Conservation (phyloP, 1,284 basidiomycete genomes). For the Peniophora sp. region DNA sequence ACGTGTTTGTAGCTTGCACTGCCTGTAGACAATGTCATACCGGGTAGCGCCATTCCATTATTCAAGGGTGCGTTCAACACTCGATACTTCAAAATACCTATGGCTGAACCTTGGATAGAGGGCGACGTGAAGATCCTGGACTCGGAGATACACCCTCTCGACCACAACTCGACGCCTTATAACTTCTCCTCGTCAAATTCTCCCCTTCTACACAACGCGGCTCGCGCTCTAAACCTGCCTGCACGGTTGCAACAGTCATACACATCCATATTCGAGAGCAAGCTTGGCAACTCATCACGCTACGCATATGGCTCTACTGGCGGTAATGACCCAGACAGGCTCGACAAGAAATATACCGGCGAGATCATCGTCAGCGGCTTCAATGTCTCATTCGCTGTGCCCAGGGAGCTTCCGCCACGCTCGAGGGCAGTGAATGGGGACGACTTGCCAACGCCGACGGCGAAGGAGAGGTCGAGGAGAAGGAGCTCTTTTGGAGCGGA, state of each 20-base stretch:
- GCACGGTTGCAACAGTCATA: slow-evolving; percentile 53
- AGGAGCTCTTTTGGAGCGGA: slow-evolving; percentile 44
- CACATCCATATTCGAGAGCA: slow-evolving; percentile 41
- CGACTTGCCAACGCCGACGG: slow-evolving; percentile 25
- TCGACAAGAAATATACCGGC: slow-evolving; percentile 64
- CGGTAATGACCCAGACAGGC: slow-evolving; percentile 5
- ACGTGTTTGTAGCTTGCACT: slow-evolving; percentile 45
- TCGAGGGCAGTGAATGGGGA: slow-evolving; percentile 13
- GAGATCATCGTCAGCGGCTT: slow-evolving; percentile 70
- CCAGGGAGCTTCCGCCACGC: slow-evolving; percentile 58
- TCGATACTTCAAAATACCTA: too few relatives aligned
- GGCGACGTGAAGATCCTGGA: slow-evolving; percentile 67
- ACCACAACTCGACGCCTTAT: slow-evolving; percentile 61
- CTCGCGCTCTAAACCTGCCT: slow-evolving; percentile 58
- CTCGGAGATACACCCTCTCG: slow-evolving; percentile 67
- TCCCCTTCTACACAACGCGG: slow-evolving; percentile 60
- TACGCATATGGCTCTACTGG: slow-evolving; percentile 25
- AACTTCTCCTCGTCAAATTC: slow-evolving; percentile 58
- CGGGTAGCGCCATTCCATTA: slow-evolving; percentile 59
- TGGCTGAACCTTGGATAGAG: slow-evolving; percentile 50
- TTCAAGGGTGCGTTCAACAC: slow-evolving; percentile 51
- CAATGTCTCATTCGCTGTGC: slow-evolving; percentile 66
- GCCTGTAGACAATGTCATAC: slow-evolving; percentile 52
- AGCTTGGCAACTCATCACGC: slow-evolving; percentile 22
- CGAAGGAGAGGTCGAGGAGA: slow-evolving; percentile 27